These are phyloP conservation scores for Beauveria scarabaeidicola DNA, from an alignment of 2,329 filamentous ascomycete genomes.

Conservation along the genomic window DNA sequence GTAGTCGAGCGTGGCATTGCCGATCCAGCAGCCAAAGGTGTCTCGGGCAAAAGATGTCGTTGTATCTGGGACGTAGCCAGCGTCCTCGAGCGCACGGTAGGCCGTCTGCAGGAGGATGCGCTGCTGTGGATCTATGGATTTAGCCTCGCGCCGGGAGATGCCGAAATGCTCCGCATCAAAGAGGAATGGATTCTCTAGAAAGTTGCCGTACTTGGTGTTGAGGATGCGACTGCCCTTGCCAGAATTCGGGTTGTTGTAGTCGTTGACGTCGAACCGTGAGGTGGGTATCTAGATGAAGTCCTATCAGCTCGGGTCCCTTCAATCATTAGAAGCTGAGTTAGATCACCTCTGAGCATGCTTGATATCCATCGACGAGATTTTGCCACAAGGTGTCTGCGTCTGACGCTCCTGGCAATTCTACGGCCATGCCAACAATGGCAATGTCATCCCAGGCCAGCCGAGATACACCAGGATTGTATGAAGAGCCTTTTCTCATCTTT, in stretches of 20 bases:
- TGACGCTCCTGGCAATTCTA: background rate
- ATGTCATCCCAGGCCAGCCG: background rate
- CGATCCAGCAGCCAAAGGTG: slow-evolving; percentile 21
- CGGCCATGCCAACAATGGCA: background rate
- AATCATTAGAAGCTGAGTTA: background rate
- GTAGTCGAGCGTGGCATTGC: slow-evolving; percentile 18
- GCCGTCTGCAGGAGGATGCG: slow-evolving; percentile 14
- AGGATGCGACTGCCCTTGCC: background rate
- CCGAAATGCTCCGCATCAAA: background rate
- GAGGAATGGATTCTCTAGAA: background rate
- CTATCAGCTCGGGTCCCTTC: background rate
- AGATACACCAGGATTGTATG: background rate
- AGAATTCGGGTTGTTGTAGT: background rate
- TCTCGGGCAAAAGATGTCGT: background rate
- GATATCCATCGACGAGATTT: background rate
- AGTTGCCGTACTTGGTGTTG: background rate
- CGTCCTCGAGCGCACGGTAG: slow-evolving; percentile 12
- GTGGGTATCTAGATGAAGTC: background rate
- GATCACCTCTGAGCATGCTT: background rate
- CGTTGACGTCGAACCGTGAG: background rate
- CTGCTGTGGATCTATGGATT: slow-evolving; percentile 13
- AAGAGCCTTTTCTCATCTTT: background rate
- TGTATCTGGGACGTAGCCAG: background rate
- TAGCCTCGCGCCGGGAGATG: background rate
- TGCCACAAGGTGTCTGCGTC: background rate